These are phyloP conservation scores for Volvox reticuliferus DNA, from an alignment of 139 green algal genomes.

Conservation along the genomic window DNA sequence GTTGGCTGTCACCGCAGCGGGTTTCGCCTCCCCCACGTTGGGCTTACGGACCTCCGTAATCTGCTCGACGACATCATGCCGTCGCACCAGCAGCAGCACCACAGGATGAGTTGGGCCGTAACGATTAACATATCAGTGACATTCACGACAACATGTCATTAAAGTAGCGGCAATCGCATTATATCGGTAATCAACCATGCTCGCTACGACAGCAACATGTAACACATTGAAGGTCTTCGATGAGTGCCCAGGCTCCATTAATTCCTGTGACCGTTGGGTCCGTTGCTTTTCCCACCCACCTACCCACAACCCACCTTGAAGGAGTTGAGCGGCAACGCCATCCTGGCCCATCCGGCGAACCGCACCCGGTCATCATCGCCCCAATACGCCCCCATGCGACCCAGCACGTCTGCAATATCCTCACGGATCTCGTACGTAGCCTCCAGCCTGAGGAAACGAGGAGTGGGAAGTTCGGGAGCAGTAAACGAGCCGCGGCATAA, in stretches of 20 bases:
- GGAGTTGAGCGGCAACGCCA: slow-evolving; percentile 81
- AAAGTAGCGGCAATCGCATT: too few relatives aligned
- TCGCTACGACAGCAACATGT: too few relatives aligned
- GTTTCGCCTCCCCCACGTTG: slow-evolving; percentile 90
- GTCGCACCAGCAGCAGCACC: too few relatives aligned
- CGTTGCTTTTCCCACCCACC: not conserved
- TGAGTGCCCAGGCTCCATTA: too few relatives aligned
- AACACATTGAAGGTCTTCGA: too few relatives aligned
- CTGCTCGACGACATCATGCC: not conserved
- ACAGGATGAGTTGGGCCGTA: too few relatives aligned
- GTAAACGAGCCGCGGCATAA: too few relatives aligned
- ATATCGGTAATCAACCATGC: too few relatives aligned
- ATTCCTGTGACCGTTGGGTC: too few relatives aligned
- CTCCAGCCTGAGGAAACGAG: slow-evolving; percentile 78
- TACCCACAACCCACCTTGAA: slow-evolving; percentile 61
- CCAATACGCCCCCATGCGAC: slow-evolving; percentile 73
- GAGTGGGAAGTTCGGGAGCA: too few relatives aligned
- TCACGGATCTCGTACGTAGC: slow-evolving; percentile 98
- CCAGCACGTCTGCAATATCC: slow-evolving; percentile 90
- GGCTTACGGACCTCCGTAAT: slow-evolving; percentile 83
- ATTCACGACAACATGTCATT: too few relatives aligned
- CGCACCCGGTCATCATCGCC: slow-evolving; percentile 66
- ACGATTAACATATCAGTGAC: too few relatives aligned
- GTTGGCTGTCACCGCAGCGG: slow-evolving; percentile 84
- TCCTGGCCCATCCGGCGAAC: slow-evolving; percentile 95